These are phyloP conservation scores for Xylaria arbuscula DNA, from an alignment of 2,329 filamentous ascomycete species.

Conservation along the genomic window DNA sequence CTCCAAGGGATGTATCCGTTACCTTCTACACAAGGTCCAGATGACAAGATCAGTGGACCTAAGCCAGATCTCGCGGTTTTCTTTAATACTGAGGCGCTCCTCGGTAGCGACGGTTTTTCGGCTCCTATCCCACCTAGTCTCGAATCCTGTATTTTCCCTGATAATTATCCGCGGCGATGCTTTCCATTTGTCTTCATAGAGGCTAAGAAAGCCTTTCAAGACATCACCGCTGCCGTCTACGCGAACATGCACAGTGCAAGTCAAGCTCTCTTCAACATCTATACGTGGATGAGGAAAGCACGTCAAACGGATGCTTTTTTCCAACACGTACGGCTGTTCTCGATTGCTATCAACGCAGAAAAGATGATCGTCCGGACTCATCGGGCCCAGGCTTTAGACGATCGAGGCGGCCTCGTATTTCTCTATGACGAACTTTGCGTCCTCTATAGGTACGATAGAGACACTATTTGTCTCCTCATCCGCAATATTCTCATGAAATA, in stretches of 20 bases:
- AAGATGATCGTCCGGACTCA: not conserved
- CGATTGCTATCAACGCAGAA: slow-evolving; percentile 10
- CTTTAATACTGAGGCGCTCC: slow-evolving; percentile 9
- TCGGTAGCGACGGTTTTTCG: not conserved
- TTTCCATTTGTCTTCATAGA: slow-evolving; percentile 23
- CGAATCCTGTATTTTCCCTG: slow-evolving; percentile 8
- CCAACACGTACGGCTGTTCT: slow-evolving; percentile 19
- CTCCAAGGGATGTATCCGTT: not conserved
- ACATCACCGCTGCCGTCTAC: slow-evolving; percentile 1
- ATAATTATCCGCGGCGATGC: not conserved
- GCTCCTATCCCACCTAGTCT: not conserved
- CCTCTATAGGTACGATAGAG: not conserved
- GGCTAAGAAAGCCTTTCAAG: slow-evolving; percentile 1
- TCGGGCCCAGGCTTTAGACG: not conserved
- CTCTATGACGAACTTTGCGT: slow-evolving; percentile 11
- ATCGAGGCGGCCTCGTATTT: not conserved
- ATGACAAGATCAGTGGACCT: not conserved
- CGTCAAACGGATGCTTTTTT: slow-evolving; percentile 7
- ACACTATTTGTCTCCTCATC: slow-evolving; percentile 7
- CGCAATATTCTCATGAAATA: slow-evolving; percentile 7
- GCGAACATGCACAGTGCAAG: slow-evolving; percentile 23
- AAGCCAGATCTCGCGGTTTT: slow-evolving; percentile 26
- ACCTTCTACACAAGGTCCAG: slow-evolving; percentile 6
- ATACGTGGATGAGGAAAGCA: slow-evolving; percentile 8
- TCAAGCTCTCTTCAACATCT: slow-evolving; percentile 21